Evolutionary conservation across 73 alveolate genomes (phyloP).

Genomic region (Uronychia setigera): DNA sequence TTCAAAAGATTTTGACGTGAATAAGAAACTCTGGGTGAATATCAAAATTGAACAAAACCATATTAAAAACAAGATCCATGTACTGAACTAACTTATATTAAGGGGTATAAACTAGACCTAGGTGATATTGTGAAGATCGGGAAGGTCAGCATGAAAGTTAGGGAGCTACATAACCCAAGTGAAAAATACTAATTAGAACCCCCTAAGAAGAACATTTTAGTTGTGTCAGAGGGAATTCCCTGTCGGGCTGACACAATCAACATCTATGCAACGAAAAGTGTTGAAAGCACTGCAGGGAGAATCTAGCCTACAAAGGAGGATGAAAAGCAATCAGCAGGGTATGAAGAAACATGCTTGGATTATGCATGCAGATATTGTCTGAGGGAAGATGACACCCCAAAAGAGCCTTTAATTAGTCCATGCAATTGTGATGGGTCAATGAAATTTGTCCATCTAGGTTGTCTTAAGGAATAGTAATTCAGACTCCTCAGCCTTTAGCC

Average conservation of each 20-base stretch:
- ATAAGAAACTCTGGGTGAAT: background rate
- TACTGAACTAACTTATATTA: background rate
- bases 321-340: background rate
- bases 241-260: background rate
- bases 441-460: conserved; percentile 60
- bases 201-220: background rate
- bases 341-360: background rate
- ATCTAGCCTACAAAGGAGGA: background rate
- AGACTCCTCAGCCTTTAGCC: background rate
- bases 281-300: background rate
- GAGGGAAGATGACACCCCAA: conserved; percentile 48
- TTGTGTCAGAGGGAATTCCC: background rate
- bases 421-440: conserved; percentile 68
- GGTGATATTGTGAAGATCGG: background rate
- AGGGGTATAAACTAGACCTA: background rate
- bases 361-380: conserved; percentile 46
- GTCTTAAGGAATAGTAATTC: conserved; percentile 52
- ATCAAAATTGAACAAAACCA: background rate
- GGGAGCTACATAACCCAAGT: background rate
- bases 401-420: conserved; percentile 66
- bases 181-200: background rate
- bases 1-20: background rate
- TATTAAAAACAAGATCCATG: background rate
- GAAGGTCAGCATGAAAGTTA: background rate
- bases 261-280: background rate